phyloP scores from a whole-genome alignment of 2,329 filamentous ascomycete genomes.

The Penicillium sp. region DNA sequence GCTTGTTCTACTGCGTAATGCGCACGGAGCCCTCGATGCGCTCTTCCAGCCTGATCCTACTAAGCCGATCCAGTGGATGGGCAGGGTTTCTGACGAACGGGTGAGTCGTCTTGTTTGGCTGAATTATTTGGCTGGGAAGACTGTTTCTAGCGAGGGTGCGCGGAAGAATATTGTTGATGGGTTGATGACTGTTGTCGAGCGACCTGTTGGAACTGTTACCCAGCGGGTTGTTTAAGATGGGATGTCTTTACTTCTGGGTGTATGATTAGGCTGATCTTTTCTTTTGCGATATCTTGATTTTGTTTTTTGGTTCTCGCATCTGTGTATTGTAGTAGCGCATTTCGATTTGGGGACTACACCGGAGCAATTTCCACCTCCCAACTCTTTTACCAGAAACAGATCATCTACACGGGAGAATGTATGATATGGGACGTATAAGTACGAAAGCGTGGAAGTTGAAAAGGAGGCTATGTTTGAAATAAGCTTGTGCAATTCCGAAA shows the following conservation, averaged over 20 bases:
- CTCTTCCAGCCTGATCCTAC: conserved; percentile 62
- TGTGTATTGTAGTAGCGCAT: conserved; percentile 8
- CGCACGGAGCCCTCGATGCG: conserved; percentile 67
- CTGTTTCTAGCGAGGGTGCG: conserved; percentile 82
- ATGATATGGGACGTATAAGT: neutral
- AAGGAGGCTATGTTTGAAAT: neutral
- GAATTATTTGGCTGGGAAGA: conserved; percentile 84
- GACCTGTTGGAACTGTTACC: conserved; percentile 85
- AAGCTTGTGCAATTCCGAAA: too few relatives aligned
- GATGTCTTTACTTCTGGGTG: neutral
- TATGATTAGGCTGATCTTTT: neutral
- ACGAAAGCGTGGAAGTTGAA: neutral
- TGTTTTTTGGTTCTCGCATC: neutral
- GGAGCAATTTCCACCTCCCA: neutral
- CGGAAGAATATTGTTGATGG: conserved; percentile 83
- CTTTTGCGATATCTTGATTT: too few relatives aligned
- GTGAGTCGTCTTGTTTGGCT: conserved; percentile 84
- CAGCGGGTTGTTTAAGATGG: conserved; percentile 64
- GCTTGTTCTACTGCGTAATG: conserved; percentile 72
- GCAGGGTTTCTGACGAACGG: conserved; percentile 75
- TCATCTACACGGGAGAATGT: neutral
- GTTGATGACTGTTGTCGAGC: conserved; percentile 82
- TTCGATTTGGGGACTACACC: neutral
- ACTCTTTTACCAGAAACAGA: neutral
- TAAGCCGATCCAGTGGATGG: conserved; percentile 62